Percentiles rank a stretch among this genome's conserved stretches.
These are phyloP conservation scores for Monascus purpureus DNA, from an alignment of 495 filamentous ascomycete species.

Conservation along the genomic window DNA sequence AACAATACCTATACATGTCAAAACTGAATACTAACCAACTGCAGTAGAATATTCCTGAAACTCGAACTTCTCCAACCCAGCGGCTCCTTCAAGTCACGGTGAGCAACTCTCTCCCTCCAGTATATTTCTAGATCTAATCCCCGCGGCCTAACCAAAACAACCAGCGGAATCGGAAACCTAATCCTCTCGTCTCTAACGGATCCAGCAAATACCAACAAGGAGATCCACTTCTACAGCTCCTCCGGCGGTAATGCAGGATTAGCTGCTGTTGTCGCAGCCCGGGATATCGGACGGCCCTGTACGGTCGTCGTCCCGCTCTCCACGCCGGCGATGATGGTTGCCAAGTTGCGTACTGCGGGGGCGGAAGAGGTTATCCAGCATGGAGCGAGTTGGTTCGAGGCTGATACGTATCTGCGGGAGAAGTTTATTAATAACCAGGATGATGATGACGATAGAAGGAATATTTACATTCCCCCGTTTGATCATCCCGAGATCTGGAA, in stretches of 20 bases:
- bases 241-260: slow-evolving; percentile 85
- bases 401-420: slow-evolving; percentile 53
- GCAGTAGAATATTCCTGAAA: slow-evolving; percentile 71
- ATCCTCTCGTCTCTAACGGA: slow-evolving; percentile 39
- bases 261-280: slow-evolving; percentile 68
- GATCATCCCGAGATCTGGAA: slow-evolving; percentile 71
- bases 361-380: slow-evolving; percentile 53
- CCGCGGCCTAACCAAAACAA: background rate
- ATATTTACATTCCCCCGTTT: slow-evolving; percentile 54
- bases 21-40: slow-evolving; percentile 4
- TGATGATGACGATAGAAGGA: slow-evolving; percentile 26
- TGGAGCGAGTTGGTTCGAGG: slow-evolving; percentile 64
- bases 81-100: slow-evolving; percentile 85
- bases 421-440: slow-evolving; percentile 34
- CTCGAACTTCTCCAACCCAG: slow-evolving; percentile 81
- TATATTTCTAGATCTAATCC: no score
- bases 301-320: slow-evolving; percentile 66
- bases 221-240: slow-evolving; percentile 68
- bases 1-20: no score
- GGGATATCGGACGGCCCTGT: slow-evolving; percentile 41
- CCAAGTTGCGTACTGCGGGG: slow-evolving; percentile 51
- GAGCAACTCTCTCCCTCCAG: no score
- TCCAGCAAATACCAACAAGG: slow-evolving; percentile 14
- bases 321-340: slow-evolving; percentile 52
- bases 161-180: slow-evolving; percentile 56